Conservation (phyloP, 129 eudicot species). For the Deinandra increscens region DNA sequence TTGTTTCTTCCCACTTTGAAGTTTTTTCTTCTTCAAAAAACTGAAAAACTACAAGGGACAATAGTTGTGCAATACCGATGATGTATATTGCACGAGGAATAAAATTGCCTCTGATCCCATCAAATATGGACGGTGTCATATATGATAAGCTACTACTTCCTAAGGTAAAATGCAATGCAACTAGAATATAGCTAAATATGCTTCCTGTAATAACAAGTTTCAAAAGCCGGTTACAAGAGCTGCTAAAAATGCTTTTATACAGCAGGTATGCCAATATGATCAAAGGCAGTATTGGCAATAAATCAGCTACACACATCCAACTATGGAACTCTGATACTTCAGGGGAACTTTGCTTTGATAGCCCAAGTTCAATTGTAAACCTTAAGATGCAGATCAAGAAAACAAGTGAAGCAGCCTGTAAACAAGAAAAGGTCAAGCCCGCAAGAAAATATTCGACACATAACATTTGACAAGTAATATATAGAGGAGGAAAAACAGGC, state of each 20-base stretch:
- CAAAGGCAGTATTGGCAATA: constrained; percentile 56
- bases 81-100: constrained; percentile 71
- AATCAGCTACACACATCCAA: constrained; percentile 50
- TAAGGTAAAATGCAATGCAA: constrained; percentile 53
- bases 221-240: constrained; percentile 32
- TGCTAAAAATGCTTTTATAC: constrained; percentile 42
- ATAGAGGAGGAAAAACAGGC: neutral
- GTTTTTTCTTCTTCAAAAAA: constrained; percentile 28
- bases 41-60: constrained; percentile 46
- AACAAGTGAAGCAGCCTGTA: constrained; percentile 64
- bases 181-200: constrained; percentile 57
- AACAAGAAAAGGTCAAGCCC: constrained; percentile 22
- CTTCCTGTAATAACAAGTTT: constrained; percentile 59
- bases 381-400: constrained; percentile 57
- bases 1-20: constrained; percentile 41
- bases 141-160: constrained; percentile 56
- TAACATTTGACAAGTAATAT: neutral
- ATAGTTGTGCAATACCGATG: constrained; percentile 57
- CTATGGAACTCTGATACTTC: constrained; percentile 38
- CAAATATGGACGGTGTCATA: constrained; percentile 22
- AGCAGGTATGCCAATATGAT: constrained; percentile 56
- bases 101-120: constrained; percentile 39
- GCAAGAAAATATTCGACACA: neutral
- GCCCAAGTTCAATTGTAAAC: constrained; percentile 68
- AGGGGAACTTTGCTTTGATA: constrained; percentile 74